A percentile compares a stretch with the other conserved stretches of the same genome.
These are phyloP conservation scores for Neurospora intermedia DNA, from an alignment of 495 filamentous ascomycete genomes.

Conservation along the genomic window DNA sequence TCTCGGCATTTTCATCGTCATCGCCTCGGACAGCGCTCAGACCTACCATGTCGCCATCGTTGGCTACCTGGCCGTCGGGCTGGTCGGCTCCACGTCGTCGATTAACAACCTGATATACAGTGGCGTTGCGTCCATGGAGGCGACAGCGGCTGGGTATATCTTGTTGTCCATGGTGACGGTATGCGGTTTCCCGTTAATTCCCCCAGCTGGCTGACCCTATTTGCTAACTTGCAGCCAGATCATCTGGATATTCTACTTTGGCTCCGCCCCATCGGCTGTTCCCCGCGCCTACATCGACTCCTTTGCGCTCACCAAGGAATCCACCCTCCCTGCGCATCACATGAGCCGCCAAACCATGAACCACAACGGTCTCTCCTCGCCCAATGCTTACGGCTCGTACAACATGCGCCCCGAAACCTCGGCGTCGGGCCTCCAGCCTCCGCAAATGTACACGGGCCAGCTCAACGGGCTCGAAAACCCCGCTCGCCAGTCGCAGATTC, in stretches of 20 bases:
- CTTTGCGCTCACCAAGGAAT: slow-evolving; percentile 86
- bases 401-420: slow-evolving; percentile 67
- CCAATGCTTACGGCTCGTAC: slow-evolving; percentile 29
- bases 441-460: slow-evolving; percentile 96
- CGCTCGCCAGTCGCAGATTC: slow-evolving; percentile 63
- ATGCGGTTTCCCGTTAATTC: slow-evolving; percentile 24
- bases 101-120: slow-evolving; percentile 74
- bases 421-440: slow-evolving; percentile 54
- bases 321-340: slow-evolving; percentile 19
- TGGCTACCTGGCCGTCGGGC: slow-evolving; percentile 70
- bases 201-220: not conserved
- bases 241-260: slow-evolving; percentile 98
- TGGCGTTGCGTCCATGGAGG: slow-evolving; percentile 60
- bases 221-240: slow-evolving; percentile 45
- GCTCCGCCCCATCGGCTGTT: slow-evolving; percentile 77
- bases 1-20: slow-evolving; percentile 63
- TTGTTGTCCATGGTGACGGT: slow-evolving; percentile 92
- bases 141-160: slow-evolving; percentile 86
- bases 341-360: slow-evolving; percentile 59
- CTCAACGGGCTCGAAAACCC: slow-evolving; percentile 94
- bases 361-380: slow-evolving; percentile 7
- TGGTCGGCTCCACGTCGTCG: slow-evolving; percentile 74
- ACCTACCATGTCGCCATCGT: slow-evolving; percentile 90
- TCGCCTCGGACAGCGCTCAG: slow-evolving; percentile 69
- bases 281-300: slow-evolving; percentile 91